A percentile compares a stretch with the other conserved stretches of the same genome.
These are phyloP conservation scores for Symbiodinium natans DNA, from an alignment of 73 alveolate species.

Conservation along the genomic window DNA sequence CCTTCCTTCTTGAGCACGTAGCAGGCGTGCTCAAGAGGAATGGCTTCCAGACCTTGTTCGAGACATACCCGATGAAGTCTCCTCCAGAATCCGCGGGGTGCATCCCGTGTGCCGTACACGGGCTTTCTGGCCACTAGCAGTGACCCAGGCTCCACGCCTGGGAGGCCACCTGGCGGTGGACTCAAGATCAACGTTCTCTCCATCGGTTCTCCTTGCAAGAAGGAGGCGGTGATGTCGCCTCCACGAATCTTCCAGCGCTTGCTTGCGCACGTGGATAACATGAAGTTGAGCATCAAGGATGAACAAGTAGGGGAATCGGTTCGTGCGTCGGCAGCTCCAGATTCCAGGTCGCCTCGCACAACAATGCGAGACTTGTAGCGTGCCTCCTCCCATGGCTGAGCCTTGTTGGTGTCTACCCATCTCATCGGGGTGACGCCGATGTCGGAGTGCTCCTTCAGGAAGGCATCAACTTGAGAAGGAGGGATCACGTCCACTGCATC, in stretches of 20 bases:
- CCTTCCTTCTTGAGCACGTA: not conserved
- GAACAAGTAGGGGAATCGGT: not conserved
- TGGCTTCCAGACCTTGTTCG: not conserved
- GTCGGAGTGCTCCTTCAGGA: not conserved
- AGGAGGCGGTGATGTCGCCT: not conserved
- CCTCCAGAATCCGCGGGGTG: slow-evolving; percentile 23
- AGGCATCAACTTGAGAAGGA: not conserved
- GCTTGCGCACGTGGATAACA: not conserved
- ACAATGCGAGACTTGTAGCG: not conserved
- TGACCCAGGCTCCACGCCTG: not conserved
- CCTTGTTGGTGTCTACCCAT: not conserved
- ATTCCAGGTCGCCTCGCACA: not conserved
- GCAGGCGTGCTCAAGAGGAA: not conserved
- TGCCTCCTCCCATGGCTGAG: not conserved
- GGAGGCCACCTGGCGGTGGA: not conserved
- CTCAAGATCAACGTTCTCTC: not conserved
- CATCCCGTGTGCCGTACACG: slow-evolving; percentile 15
- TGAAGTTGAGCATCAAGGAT: not conserved
- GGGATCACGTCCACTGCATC: not conserved
- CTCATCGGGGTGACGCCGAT: not conserved
- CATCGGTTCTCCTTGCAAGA: not conserved
- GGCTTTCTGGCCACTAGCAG: not conserved
- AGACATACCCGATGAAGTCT: not conserved
- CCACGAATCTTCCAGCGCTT: not conserved
- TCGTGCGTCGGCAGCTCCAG: not conserved